Evolutionary conservation across 225 moss, liverwort and hornwort genomes (phyloP), one percentile per base, ranked within the genome.

Genomic region (Straminergon stramineum): DNA sequence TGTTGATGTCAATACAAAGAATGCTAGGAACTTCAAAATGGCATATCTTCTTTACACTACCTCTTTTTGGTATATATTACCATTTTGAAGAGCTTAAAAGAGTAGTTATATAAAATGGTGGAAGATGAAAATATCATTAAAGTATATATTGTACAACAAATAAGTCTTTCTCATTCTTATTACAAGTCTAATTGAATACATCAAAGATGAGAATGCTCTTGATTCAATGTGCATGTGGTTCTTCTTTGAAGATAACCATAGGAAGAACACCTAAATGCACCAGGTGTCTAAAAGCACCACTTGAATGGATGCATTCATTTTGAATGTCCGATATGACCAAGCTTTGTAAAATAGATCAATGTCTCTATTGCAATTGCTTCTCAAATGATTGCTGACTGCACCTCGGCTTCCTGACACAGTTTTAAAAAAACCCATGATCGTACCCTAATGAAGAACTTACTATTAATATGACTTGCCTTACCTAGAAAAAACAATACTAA

Each of bases 201-300:
- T 70, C 24, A 24, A 70, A 24, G 24, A 41, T 70, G 7, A 24
- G 3, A 70, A 41, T 41, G 37, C 16, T 37, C 7, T 37, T 7
- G 7, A 69, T 69, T n/a, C 7, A 22, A 69, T 22, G 13, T 3
- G 5, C 9, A 69, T 21, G 22, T 1, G 4, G 2, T 69, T 69
- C 6, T n/a, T 21, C 7, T n/a, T 7, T n/a, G 1, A 69, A 2
- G 13, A 11, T n/a, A n/a, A n/a, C 13, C 22, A 69, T 22, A 69
- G 13, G 12, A n/a, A 0, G n/a, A n/a, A 69, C n/a, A 22, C 0
- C 12, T 69, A 23, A 13, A 23, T 70, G 24, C 1, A 2, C 37
- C 6, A 37, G 0, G 6, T 68, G 68, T 11, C 27, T 11, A 18
- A 17, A 67, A 20, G 15, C 20, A 37, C 24, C 8, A 15, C 13